Conservation (phyloP, 129 eudicot genomes). For the Flaveria robusta region DNA sequence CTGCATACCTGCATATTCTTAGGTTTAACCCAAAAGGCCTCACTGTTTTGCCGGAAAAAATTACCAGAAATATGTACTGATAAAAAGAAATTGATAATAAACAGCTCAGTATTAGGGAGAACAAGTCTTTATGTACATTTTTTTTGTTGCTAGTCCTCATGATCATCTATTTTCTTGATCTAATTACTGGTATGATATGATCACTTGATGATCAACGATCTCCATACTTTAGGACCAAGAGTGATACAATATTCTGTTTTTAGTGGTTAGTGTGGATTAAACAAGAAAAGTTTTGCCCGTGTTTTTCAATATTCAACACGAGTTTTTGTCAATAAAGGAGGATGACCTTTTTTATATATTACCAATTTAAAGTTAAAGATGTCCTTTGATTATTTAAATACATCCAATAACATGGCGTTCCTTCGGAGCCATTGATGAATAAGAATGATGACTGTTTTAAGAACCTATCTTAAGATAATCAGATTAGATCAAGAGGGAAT, state of each 20-base stretch:
- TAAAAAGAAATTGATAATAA: neutral
- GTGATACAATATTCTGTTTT: conserved; percentile 16
- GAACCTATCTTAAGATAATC: conserved; percentile 19
- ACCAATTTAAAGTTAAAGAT: conserved; percentile 19
- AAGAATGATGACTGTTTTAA: conserved; percentile 23
- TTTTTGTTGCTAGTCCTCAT: conserved; percentile 6
- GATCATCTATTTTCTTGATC: conserved; percentile 21
- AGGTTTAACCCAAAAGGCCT: neutral
- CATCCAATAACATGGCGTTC: conserved; percentile 18
- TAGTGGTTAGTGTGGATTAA: conserved; percentile 31
- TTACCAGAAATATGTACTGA: neutral
- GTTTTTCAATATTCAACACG: conserved; percentile 30
- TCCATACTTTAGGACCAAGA: conserved; percentile 11
- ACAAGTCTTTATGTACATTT: neutral
- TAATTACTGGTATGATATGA: conserved; percentile 18
- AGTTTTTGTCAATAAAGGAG: conserved; percentile 35
- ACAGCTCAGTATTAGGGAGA: neutral
- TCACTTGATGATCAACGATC: conserved; percentile 18
- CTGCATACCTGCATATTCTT: conserved; percentile 15
- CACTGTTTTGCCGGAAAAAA: neutral
- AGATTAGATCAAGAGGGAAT: conserved; percentile 20
- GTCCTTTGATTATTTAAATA: conserved; percentile 18
- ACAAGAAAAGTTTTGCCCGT: conserved; percentile 25
- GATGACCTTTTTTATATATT: conserved; percentile 28
- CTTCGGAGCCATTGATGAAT: conserved; percentile 17